Base-by-base conservation (phyloP, 345 rosid genomes). In the Garcia nutans region DNA sequence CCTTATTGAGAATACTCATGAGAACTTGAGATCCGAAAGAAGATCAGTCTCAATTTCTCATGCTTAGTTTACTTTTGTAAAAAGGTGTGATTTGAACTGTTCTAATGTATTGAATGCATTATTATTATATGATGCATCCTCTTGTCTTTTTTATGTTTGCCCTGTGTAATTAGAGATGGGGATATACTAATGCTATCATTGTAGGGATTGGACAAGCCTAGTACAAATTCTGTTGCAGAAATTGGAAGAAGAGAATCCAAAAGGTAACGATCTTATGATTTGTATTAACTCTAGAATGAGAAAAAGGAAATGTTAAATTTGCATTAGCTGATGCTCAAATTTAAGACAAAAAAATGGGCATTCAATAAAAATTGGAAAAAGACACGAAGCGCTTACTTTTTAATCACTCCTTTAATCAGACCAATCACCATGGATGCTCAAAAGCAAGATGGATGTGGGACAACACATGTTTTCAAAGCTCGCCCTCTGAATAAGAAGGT, bases 401-500 rank as follows among this genome's bases (percentile, higher is more conserved):
- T 68, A 79, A 56, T 70, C 63, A 17, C 41, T 73, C 45, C 75
- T 70, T 76, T 77, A 56, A 47, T 72, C 81, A 88, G 96, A 83
- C 79, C 80, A 77, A 88, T 73, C 74, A 74, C 85, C 44, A 50
- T 69, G 72, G 87, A 83, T 80, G 65, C 71, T 65, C n/a, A 81
- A 44, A 80, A 79, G 75, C 90, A 85, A 71, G 86, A 89, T 61
- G 78, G 31, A 60, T 65, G 75, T 74, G 76, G 79, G 44, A 50
- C 76, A 59, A 77, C 82, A 22, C 82, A 82, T 77, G 61, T 72
- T 78, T 91, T 89, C 72, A 90, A 86, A 85, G 94, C 97, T 73
- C 91, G 79, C 57, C 93, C 91, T 44, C 83, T 85, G 57, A 83
- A 89, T 83, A 88, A 84, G 79, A 96, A 91, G 97, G 99, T 96